Percentiles rank a stretch among this genome's conserved stretches.
Conservation (phyloP, 352 stramenopile species). For the Peronospora destructor region DNA sequence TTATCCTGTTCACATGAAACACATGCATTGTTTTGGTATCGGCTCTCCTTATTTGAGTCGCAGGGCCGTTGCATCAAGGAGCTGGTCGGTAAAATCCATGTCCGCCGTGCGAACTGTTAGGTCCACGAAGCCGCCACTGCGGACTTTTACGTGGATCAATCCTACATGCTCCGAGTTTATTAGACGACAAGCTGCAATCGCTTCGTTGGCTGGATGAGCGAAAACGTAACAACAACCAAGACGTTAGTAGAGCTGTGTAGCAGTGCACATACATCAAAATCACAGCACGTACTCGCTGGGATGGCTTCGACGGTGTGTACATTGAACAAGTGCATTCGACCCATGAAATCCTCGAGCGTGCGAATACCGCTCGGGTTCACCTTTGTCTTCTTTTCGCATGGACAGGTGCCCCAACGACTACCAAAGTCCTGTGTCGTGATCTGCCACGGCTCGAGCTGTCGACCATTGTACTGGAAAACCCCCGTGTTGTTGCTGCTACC, state of each 20-base stretch:
- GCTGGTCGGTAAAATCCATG: slow-evolving; percentile 72
- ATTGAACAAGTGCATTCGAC: slow-evolving; percentile 67
- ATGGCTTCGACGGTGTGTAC: slow-evolving; percentile 84
- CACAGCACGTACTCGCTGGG: slow-evolving; percentile 61
- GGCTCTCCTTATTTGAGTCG: slow-evolving; percentile 53
- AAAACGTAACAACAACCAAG: slow-evolving; percentile 1
- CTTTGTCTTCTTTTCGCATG: slow-evolving; percentile 80
- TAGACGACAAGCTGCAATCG: slow-evolving; percentile 72
- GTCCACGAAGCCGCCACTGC: slow-evolving; percentile 74
- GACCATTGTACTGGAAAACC: slow-evolving; percentile 78
- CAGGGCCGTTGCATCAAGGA: slow-evolving; percentile 54
- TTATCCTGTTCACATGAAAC: slow-evolving; percentile 19
- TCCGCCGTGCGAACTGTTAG: slow-evolving; percentile 81
- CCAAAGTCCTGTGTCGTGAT: slow-evolving; percentile 88
- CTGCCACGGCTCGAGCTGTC: slow-evolving; percentile 68
- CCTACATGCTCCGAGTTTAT: slow-evolving; percentile 76
- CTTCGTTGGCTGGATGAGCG: slow-evolving; percentile 64
- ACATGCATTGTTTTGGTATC: not conserved
- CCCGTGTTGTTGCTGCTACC: slow-evolving; percentile 26
- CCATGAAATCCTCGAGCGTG: slow-evolving; percentile 78
- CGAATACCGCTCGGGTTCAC: slow-evolving; percentile 74
- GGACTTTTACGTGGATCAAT: slow-evolving; percentile 84
- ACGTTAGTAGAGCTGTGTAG: slow-evolving; percentile 10
- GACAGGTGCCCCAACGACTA: slow-evolving; percentile 69
- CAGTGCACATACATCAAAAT: slow-evolving; percentile 7